Evolutionary conservation across 2,329 filamentous ascomycete genomes (phyloP).

Genomic region (Paraphaeosphaeria sporulosa): DNA sequence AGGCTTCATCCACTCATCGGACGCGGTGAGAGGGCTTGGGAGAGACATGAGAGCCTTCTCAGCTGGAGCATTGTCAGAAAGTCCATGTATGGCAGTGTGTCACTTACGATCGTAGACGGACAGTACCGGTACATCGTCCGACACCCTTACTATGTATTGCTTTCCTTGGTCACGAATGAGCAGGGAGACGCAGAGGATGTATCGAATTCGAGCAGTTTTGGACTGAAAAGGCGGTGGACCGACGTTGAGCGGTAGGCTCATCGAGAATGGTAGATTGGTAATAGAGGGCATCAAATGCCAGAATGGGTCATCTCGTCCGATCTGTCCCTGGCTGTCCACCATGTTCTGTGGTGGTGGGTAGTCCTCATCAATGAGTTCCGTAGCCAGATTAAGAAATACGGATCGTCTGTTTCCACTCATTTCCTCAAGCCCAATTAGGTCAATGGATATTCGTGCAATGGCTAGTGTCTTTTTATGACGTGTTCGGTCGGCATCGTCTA

Average conservation of each 20-base stretch:
- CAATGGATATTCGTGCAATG: conserved; percentile 59
- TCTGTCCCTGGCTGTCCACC: conserved; percentile 54
- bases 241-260: conserved; percentile 62
- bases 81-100: not conserved
- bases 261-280: conserved; percentile 58
- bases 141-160: conserved; percentile 59
- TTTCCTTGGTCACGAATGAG: conserved; percentile 58
- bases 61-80: conserved; percentile 40
- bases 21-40: conserved; percentile 59
- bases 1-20: conserved; percentile 55
- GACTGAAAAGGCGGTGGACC: conserved; percentile 63
- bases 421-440: conserved; percentile 62
- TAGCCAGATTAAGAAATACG: conserved; percentile 61
- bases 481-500: conserved; percentile 57
- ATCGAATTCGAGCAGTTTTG: conserved; percentile 60
- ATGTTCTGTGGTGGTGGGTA: conserved; percentile 61
- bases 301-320: conserved; percentile 50
- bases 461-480: conserved; percentile 55
- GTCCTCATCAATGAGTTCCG: conserved; percentile 58
- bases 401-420: conserved; percentile 54
- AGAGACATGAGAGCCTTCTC: conserved; percentile 63
- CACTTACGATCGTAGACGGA: conserved; percentile 62
- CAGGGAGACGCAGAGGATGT: conserved; percentile 57
- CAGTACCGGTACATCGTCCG: conserved; percentile 59
- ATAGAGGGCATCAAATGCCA: conserved; percentile 60